phyloP scores from a whole-genome alignment of 1,284 basidiomycete genomes.

The Puccinia coronata region DNA sequence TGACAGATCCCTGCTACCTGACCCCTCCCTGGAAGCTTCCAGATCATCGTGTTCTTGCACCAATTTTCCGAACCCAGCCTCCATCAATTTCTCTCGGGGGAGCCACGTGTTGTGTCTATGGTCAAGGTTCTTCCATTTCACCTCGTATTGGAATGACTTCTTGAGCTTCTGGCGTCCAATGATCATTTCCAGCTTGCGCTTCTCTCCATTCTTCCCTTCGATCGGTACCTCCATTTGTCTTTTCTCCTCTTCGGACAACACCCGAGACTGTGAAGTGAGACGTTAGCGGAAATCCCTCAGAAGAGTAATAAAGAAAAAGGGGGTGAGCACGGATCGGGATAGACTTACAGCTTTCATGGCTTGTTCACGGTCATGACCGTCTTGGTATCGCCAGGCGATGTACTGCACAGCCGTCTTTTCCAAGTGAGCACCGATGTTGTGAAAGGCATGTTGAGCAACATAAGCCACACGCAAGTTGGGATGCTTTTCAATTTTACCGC shows the following conservation, averaged over 20 bases:
- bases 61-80: conserved; percentile 86
- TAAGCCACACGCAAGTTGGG: conserved; percentile 93
- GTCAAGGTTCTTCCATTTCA: conserved; percentile 93
- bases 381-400: conserved; percentile 99
- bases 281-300: not conserved
- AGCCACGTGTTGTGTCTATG: conserved; percentile 93
- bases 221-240: conserved; percentile 81
- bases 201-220: conserved; percentile 85
- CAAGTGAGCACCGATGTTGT: conserved; percentile 82
- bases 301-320: not conserved
- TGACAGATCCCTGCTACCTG: conserved; percentile 65
- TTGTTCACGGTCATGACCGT: conserved; percentile 94
- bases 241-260: conserved; percentile 84
- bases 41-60: conserved; percentile 96
- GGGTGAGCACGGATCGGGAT: not conserved
- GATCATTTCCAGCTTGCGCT: conserved; percentile 81
- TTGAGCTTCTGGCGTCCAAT: conserved; percentile 98
- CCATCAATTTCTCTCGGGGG: conserved; percentile 80
- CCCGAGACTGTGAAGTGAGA: conserved; percentile 66
- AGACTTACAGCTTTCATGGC: conserved; percentile 72
- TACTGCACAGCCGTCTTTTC: conserved; percentile 94
- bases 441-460: conserved; percentile 96
- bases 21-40: conserved; percentile 87
- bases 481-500: conserved; percentile 93
- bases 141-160: conserved; percentile 90